Evolutionary conservation across 2,329 filamentous ascomycete genomes (phyloP).

Genomic region (Aspergillus sojae): DNA sequence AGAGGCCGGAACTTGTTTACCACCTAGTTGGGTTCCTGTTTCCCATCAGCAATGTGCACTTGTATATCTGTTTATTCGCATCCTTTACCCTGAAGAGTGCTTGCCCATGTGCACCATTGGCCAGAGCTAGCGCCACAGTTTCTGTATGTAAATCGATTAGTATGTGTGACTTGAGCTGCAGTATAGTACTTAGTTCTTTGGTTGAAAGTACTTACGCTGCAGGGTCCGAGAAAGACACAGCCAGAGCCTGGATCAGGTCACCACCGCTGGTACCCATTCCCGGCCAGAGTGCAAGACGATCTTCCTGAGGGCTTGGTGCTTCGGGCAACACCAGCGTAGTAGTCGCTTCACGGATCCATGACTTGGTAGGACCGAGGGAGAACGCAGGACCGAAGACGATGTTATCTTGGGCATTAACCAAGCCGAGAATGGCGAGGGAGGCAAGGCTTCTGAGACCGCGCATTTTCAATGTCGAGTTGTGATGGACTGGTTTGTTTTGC

Average conservation of each 20-base stretch:
- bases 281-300: conserved; percentile 37
- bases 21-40: conserved; percentile 27
- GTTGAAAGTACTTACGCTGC: conserved; percentile 23
- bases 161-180: neutral
- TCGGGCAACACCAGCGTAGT: conserved; percentile 34
- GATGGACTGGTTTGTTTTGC: neutral
- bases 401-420: conserved; percentile 20
- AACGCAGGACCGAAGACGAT: conserved; percentile 35
- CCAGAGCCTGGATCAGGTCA: conserved; percentile 37
- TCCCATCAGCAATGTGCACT: neutral
- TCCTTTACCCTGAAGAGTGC: conserved; percentile 28
- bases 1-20: conserved; percentile 29
- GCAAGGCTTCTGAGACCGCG: conserved; percentile 6
- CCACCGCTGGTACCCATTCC: conserved; percentile 37
- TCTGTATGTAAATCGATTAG: conserved; percentile 11
- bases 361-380: conserved; percentile 33
- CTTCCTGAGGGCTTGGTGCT: conserved; percentile 27
- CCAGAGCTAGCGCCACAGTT: conserved; percentile 33
- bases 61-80: neutral
- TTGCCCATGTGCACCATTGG: conserved; percentile 39
- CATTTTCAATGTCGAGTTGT: neutral
- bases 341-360: conserved; percentile 35
- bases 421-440: conserved; percentile 19
- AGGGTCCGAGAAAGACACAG: conserved; percentile 32
- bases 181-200: neutral